These are phyloP conservation scores for Exophiala sp. DNA, from an alignment of 2,329 filamentous ascomycete genomes.

Conservation along the genomic window DNA sequence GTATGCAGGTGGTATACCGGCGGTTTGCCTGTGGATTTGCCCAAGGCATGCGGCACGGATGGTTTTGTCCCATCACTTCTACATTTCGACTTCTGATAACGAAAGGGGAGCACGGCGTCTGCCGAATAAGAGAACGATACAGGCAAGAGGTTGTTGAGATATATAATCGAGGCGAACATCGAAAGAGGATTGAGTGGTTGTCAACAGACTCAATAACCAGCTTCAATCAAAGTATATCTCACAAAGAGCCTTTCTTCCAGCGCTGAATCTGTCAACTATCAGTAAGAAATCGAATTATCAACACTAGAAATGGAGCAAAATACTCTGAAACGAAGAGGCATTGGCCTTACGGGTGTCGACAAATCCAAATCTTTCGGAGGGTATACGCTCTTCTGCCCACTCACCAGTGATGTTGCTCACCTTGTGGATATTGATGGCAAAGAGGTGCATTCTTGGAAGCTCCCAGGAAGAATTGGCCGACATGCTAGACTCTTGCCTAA, in stretches of 20 bases:
- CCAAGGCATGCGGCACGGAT: neutral
- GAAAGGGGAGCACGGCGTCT: too few species aligned
- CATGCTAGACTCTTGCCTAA: conserved; percentile 45
- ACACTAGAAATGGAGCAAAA: conserved; percentile 41
- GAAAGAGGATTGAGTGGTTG: too few species aligned
- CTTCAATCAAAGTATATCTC: too few species aligned
- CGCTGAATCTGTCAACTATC: neutral
- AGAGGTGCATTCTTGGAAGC: conserved; percentile 44
- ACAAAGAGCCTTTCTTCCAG: too few species aligned
- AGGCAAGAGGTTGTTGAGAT: too few species aligned
- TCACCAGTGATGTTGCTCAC: conserved; percentile 39
- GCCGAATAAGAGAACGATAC: too few species aligned
- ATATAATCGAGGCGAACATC: too few species aligned
- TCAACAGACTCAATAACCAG: too few species aligned
- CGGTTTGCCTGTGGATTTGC: neutral
- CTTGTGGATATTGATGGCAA: conserved; percentile 41
- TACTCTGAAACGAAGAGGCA: conserved; percentile 40
- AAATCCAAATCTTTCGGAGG: conserved; percentile 37
- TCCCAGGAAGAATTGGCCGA: conserved; percentile 41
- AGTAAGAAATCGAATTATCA: neutral
- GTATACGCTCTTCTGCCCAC: conserved; percentile 42
- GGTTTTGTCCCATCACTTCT: neutral
- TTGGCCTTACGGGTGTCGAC: conserved; percentile 42
- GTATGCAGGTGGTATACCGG: conserved; percentile 23
- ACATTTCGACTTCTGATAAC: neutral